Percentiles rank a stretch among this genome's conserved stretches.
phyloP scores from a whole-genome alignment of 768 basidiomycete genomes.

The Pisolithus microcarpus region DNA sequence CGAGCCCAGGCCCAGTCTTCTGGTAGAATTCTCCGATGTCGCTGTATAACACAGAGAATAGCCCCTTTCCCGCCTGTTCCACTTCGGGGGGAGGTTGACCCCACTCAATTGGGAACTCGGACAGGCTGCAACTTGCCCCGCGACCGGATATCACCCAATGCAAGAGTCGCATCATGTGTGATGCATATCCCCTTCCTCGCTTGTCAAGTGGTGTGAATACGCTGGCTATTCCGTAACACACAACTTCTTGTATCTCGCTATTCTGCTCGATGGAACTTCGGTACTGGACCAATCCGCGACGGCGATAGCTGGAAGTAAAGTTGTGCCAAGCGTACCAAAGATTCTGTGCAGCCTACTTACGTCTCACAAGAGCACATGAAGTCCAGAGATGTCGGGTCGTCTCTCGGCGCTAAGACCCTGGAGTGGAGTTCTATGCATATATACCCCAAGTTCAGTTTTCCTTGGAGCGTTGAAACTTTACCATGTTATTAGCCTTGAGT shows the following conservation, averaged over 20 bases:
- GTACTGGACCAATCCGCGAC: conserved; percentile 26
- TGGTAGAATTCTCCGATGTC: conserved; percentile 48
- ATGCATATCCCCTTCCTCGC: conserved; percentile 50
- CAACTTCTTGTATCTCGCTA: conserved; percentile 24
- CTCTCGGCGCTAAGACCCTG: conserved; percentile 54
- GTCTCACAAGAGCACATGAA: conserved; percentile 61
- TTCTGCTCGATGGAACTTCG: conserved; percentile 6
- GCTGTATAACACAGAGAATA: conserved; percentile 47
- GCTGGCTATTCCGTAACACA: conserved; percentile 47
- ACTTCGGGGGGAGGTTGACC: conserved; percentile 37
- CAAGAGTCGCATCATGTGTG: conserved; percentile 58
- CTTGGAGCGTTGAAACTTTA: conserved; percentile 13
- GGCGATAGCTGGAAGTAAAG: conserved; percentile 31
- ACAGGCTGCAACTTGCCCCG: conserved; percentile 22
- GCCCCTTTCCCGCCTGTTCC: conserved; percentile 30
- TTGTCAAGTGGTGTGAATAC: conserved; percentile 48
- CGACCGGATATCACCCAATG: conserved; percentile 46
- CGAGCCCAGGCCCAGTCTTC: conserved; percentile 30
- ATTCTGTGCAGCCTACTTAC: conserved; percentile 30
- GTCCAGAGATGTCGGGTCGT: conserved; percentile 41
- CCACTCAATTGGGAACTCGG: conserved; percentile 33
- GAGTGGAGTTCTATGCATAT: not conserved
- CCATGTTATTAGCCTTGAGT: conserved; percentile 48
- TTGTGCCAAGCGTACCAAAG: not conserved
- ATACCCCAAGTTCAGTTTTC: not conserved